Evolutionary conservation across 768 basidiomycete genomes (phyloP).

Genomic region (Coprinopsis strossmayeri): DNA sequence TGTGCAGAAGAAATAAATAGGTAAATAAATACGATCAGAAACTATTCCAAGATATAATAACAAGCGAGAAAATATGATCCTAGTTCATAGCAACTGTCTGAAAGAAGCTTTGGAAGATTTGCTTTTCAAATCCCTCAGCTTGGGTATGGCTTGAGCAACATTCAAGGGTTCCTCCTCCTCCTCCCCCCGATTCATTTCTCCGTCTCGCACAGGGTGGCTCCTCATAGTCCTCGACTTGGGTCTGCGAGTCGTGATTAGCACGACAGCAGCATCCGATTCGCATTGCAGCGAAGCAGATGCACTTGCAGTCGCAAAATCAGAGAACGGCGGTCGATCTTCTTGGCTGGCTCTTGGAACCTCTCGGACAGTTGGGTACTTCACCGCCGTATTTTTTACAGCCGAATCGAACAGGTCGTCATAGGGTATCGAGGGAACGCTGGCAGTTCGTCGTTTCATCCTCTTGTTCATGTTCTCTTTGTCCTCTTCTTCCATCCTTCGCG

Average conservation of each 20-base stretch:
- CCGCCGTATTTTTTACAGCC: not conserved
- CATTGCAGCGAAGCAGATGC: not conserved
- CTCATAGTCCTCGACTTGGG: not conserved
- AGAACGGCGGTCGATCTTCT: not conserved
- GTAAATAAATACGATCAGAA: not conserved
- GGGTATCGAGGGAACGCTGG: conserved; percentile 5
- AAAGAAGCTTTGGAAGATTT: conserved; percentile 5
- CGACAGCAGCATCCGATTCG: conserved; percentile 7
- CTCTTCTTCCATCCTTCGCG: not conserved
- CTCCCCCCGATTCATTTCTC: not conserved
- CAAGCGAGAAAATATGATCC: not conserved
- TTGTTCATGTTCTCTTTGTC: not conserved
- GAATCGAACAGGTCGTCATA: not conserved
- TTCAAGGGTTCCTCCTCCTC: conserved; percentile 1
- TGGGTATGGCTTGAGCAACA: conserved; percentile 5
- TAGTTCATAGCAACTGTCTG: not conserved
- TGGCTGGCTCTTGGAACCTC: not conserved
- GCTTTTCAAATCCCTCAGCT: conserved; percentile 4
- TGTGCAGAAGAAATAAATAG: not conserved
- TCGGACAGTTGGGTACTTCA: not conserved
- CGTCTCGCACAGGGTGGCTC: not conserved
- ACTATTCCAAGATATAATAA: not conserved
- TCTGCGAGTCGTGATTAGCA: not conserved
- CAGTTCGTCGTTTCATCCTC: conserved; percentile 6
- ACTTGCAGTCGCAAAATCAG: no score